These are phyloP conservation scores for Pisolithus microcarpus DNA, from an alignment of 768 basidiomycete species.

Conservation along the genomic window DNA sequence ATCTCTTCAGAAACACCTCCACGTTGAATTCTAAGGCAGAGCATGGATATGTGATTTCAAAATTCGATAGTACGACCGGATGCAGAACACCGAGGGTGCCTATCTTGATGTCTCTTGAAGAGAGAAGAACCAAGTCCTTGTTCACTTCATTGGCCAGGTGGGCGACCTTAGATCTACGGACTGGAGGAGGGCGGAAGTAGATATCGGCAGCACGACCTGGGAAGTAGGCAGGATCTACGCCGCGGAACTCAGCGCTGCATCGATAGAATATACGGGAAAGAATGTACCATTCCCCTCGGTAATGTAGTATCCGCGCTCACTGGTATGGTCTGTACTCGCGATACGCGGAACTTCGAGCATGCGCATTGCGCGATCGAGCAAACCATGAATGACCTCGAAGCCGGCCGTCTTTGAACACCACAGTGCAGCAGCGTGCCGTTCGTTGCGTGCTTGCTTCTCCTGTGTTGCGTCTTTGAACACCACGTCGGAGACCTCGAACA, in stretches of 20 bases:
- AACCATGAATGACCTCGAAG: constrained; percentile 93
- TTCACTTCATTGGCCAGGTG: constrained; percentile 37
- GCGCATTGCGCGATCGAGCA: constrained; percentile 92
- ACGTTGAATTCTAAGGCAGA: constrained; percentile 91
- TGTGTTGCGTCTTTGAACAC: constrained; percentile 75
- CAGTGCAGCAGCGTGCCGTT: constrained; percentile 80
- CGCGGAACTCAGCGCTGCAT: constrained; percentile 4
- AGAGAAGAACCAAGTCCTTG: constrained; percentile 30
- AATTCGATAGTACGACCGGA: constrained; percentile 84
- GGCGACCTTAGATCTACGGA: constrained; percentile 1
- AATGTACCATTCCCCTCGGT: constrained; percentile 75
- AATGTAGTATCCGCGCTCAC: constrained; percentile 83
- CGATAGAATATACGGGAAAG: background rate
- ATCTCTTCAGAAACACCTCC: constrained; percentile 84
- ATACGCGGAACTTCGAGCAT: constrained; percentile 90
- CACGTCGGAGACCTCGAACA: constrained; percentile 93
- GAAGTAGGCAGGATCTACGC: constrained; percentile 85
- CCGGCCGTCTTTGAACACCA: constrained; percentile 98
- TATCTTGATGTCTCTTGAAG: constrained; percentile 55
- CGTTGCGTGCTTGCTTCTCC: constrained; percentile 84
- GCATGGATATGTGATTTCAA: constrained; percentile 92
- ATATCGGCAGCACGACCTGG: constrained; percentile 91
- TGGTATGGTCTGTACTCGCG: constrained; percentile 44
- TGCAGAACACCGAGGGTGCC: constrained; percentile 93
- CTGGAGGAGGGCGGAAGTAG: constrained; percentile 58